Percentiles rank a stretch among this genome's conserved stretches.
phyloP scores from a whole-genome alignment of 768 basidiomycete species.

The Auriscalpium vulgare region DNA sequence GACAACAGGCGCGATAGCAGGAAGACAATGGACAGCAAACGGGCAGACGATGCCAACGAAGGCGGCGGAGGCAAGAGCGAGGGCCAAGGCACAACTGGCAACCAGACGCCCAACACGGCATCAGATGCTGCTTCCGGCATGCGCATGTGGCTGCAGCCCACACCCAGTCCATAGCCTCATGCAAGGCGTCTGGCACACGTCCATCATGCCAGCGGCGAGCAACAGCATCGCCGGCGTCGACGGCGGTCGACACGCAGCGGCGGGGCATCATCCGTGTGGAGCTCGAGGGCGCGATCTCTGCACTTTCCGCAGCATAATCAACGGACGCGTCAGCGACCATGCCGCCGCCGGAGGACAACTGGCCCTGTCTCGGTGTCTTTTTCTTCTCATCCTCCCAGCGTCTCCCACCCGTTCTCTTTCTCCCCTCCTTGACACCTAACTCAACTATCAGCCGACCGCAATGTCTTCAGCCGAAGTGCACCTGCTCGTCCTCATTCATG shows the following conservation, averaged over 20 bases:
- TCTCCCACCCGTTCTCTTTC: background rate
- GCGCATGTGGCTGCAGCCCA: no score
- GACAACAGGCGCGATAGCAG: background rate
- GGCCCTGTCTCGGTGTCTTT: background rate
- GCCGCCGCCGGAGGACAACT: background rate
- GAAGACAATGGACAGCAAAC: background rate
- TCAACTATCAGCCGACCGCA: background rate
- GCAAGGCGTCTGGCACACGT: no score
- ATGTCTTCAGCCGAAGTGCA: constrained; percentile 1
- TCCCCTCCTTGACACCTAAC: background rate
- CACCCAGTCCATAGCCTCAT: no score
- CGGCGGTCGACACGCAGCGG: no score
- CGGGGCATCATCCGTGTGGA: no score
- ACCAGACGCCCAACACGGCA: no score
- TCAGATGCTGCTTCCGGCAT: no score
- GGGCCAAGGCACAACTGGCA: no score
- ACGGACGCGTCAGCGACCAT: background rate
- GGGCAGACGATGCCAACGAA: no score
- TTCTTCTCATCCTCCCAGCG: background rate
- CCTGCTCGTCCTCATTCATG: constrained; percentile 33
- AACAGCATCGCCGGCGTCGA: no score
- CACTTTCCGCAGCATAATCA: background rate
- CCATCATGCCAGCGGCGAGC: no score
- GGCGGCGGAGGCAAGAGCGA: no score
- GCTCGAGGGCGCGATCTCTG: background rate